Evolutionary conservation across 345 rosid species (phyloP).

Genomic region (Eucalyptus albens): DNA sequence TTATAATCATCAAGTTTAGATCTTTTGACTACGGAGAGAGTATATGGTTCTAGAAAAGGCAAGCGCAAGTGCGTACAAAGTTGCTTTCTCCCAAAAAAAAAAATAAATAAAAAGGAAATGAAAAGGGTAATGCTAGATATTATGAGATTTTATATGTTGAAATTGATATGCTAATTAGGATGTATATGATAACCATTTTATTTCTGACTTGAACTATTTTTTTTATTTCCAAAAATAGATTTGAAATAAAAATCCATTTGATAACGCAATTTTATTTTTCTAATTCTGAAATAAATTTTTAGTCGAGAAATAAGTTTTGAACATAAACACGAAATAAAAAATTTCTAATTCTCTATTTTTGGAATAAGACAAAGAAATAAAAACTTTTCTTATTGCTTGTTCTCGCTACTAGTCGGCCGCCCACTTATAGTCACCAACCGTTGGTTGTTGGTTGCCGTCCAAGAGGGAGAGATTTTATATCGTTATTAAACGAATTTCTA

Average conservation of each 20-base stretch:
- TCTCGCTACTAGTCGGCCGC: rapidly evolving
- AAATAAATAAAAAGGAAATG: not conserved
- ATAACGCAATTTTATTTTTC: too few species aligned
- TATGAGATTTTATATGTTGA: not conserved
- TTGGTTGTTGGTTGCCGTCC: rapidly evolving
- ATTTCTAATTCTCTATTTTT: too few species aligned
- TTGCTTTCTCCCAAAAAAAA: not conserved
- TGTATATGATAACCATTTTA: rapidly evolving
- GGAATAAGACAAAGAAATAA: too few species aligned
- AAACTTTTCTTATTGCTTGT: rapidly evolving
- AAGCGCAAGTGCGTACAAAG: not conserved
- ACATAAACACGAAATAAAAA: too few species aligned
- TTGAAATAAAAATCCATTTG: rapidly evolving
- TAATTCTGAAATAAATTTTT: too few species aligned
- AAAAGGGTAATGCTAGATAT: not conserved
- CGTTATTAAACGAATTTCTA: too few species aligned
- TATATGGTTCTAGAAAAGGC: not conserved
- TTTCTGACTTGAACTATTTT: rapidly evolving
- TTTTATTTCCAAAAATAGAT: rapidly evolving
- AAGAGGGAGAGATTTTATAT: too few species aligned
- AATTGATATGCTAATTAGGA: rapidly evolving
- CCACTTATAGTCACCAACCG: too few species aligned
- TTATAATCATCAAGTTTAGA: not conserved
- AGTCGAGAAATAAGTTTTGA: too few species aligned
- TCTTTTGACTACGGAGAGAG: not conserved